Percentiles rank a stretch among this genome's conserved stretches.
Evolutionary conservation across 2,329 filamentous ascomycete species (phyloP).

Genomic region (Fusarium verrucosum): DNA sequence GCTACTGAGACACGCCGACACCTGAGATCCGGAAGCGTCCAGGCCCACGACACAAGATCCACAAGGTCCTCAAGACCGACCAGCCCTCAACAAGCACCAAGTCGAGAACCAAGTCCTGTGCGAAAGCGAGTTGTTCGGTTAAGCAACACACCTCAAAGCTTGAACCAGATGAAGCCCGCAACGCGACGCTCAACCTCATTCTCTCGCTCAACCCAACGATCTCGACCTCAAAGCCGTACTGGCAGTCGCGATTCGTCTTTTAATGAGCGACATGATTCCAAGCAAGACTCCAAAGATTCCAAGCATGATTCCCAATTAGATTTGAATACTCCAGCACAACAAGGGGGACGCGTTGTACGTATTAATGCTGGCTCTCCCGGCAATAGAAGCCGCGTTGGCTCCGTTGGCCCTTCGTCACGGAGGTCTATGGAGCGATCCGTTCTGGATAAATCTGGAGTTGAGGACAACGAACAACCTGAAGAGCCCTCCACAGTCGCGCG

Average conservation of each 20-base stretch:
- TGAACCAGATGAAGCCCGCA: slow-evolving; percentile 52
- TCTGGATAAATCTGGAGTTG: slow-evolving; percentile 48
- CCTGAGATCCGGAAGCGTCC: slow-evolving; percentile 59
- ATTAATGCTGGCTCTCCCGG: slow-evolving; percentile 64
- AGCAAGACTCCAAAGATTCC: slow-evolving; percentile 32
- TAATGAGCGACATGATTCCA: slow-evolving; percentile 52
- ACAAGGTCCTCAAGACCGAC: slow-evolving; percentile 51
- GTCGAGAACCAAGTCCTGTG: slow-evolving; percentile 61
- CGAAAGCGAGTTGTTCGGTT: slow-evolving; percentile 67
- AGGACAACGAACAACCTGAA: slow-evolving; percentile 59
- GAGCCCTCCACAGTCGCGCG: slow-evolving; percentile 61
- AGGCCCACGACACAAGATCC: slow-evolving; percentile 50
- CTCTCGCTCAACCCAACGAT: slow-evolving; percentile 50
- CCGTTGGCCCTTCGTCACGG: slow-evolving; percentile 51
- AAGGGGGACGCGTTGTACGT: slow-evolving; percentile 63
- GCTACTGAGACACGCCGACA: slow-evolving; percentile 56
- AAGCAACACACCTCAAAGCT: slow-evolving; percentile 60
- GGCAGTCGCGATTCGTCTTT: slow-evolving; percentile 54
- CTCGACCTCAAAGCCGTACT: slow-evolving; percentile 50
- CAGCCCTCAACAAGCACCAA: slow-evolving; percentile 54
- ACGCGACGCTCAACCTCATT: slow-evolving; percentile 63
- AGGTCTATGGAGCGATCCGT: slow-evolving; percentile 50
- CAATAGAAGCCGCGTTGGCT: slow-evolving; percentile 51
- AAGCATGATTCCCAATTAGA: slow-evolving; percentile 48
- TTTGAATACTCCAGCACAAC: slow-evolving; percentile 64